Conservation (phyloP, 176 grass and related monocot genomes). For the Elymus sibiricus region DNA sequence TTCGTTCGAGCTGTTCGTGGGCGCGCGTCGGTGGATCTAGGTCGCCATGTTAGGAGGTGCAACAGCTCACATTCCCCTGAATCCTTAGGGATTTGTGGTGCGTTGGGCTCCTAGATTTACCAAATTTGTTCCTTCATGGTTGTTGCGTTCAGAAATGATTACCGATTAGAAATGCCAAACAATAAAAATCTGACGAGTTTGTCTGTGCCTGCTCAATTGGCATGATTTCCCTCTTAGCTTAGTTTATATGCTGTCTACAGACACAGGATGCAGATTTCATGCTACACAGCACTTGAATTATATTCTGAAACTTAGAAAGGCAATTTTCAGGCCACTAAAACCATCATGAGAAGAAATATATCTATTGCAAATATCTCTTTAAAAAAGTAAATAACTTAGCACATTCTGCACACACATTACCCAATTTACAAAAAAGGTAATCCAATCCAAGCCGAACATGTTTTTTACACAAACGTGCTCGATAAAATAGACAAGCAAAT, state of each 20-base stretch:
- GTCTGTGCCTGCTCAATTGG: neutral
- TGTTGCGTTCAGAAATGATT: no score
- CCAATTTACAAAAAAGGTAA: no score
- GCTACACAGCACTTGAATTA: neutral
- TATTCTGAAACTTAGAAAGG: no score
- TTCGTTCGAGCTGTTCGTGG: neutral
- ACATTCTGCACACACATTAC: no score
- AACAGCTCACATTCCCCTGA: neutral
- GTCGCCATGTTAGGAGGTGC: neutral
- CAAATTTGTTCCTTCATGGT: neutral
- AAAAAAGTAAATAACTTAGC: no score
- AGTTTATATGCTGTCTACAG: neutral
- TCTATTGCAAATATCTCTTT: no score
- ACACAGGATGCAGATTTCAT: neutral
- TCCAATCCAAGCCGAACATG: no score
- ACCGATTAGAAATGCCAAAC: neutral
- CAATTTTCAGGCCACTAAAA: neutral
- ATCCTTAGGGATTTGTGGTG: neutral
- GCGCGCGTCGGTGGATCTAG: conserved; percentile 31
- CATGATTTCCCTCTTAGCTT: neutral
- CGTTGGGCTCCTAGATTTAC: neutral
- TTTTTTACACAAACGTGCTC: no score
- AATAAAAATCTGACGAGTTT: neutral
- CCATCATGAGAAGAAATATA: neutral
- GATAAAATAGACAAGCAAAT: no score